Evolutionary conservation across 495 filamentous ascomycete species (phyloP), one percentile per base, ranked within the genome.

Genomic region (Penicillium pancosmium): DNA sequence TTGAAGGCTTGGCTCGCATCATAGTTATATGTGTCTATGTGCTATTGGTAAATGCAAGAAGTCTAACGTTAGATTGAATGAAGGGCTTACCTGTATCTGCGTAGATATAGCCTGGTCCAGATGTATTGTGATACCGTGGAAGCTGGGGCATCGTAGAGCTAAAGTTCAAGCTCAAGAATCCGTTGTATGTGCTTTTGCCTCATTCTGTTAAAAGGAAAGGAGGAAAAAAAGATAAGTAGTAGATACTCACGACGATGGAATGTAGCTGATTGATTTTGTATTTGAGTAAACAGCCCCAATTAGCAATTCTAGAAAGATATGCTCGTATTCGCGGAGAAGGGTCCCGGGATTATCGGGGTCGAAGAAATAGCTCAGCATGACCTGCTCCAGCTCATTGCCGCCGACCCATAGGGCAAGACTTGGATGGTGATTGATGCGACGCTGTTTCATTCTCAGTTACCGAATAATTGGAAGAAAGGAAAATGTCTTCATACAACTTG

Each of bases 21-120:
- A 57, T 91, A 91, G 57, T 88, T 83, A 70, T 91, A 91, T 63
- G 85, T 81, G 56, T 89, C 87, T 12, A 86, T 89, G 62, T 89
- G 82, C 10, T 84, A 85, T 63, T 89, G 88, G 38, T 88, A 80
- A 4, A 73, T 70, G 1, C 84, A 84, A 15, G 27, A 9, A 31
- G 1, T 9, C 8, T 31, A 31, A 4, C 8, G 5, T 31, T 31
- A 7, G 27, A 31, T 31, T 13, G 11, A 38, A 38, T 5, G 36
- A 13, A 13, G 36, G 0, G 1, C 36, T 15, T 12, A 38, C 36
- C 36, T 12, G 36, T 38, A 38, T 38, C 12, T 4, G 36, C 36
- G 36, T 38, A 38, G 10, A 38, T 38, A n/a, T 38, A 38, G 3
- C 10, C 36, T n/a, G 36, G 36, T 13, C 70, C 54, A 0, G 81